Percentiles rank a stretch among this genome's conserved stretches.
Evolutionary conservation across 805 yeast species (phyloP).

Genomic region (Saturnispora quitensis): DNA sequence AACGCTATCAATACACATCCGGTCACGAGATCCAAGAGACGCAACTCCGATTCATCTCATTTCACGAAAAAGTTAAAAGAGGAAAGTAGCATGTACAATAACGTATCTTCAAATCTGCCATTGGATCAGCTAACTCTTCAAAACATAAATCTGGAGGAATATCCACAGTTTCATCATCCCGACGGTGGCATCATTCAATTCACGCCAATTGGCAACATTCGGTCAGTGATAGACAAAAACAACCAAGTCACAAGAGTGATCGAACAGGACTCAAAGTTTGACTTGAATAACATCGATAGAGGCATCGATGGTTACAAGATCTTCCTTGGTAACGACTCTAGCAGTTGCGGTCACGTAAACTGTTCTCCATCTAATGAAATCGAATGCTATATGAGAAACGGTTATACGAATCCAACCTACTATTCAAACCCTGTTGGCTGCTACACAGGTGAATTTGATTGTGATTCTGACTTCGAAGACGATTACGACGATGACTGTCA

Average conservation of each 20-base stretch:
- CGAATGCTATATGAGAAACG: conserved; percentile 28
- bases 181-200: conserved; percentile 54
- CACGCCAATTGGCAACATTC: conserved; percentile 54
- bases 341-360: conserved; percentile 6
- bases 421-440: conserved; percentile 9
- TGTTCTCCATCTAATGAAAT: conserved; percentile 26
- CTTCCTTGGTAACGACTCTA: conserved; percentile 21
- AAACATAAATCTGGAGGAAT: conserved; percentile 32
- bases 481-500: conserved; percentile 14
- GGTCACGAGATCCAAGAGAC: conserved; percentile 27
- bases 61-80: conserved; percentile 26
- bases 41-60: conserved; percentile 28
- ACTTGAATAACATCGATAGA: conserved; percentile 22
- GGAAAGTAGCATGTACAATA: conserved; percentile 15
- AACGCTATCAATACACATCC: conserved; percentile 7
- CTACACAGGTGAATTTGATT: conserved; percentile 14
- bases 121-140: conserved; percentile 18
- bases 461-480: conserved; percentile 22
- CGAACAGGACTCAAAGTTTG: conserved; percentile 35
- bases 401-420: conserved; percentile 15
- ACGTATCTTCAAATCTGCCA: conserved; percentile 12
- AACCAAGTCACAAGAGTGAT: conserved; percentile 40
- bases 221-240: conserved; percentile 33
- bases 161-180: conserved; percentile 51
- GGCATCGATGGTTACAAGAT: conserved; percentile 32